Conservation (phyloP, 2,329 filamentous ascomycete genomes). For the Lithohypha guttulata region DNA sequence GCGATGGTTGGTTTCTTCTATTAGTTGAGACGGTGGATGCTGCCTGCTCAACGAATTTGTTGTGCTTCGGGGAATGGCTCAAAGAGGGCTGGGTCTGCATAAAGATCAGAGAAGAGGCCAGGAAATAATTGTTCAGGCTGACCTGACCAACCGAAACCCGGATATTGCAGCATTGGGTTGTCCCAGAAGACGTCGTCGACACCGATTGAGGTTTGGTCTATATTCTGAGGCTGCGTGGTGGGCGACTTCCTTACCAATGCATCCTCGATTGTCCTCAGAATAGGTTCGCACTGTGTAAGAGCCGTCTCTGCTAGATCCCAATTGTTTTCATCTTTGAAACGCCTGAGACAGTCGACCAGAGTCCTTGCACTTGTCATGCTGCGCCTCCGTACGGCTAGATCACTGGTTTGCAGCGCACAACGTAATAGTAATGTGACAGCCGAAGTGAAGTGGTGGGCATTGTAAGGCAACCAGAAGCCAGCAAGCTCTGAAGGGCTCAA, state of each 20-base stretch:
- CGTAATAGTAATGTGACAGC: constrained; percentile 21
- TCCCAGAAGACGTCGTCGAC: constrained; percentile 7
- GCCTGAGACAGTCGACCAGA: constrained; percentile 38
- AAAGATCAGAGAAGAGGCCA: constrained; percentile 1
- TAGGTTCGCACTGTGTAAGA: constrained; percentile 39
- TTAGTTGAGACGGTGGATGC: too few species aligned
- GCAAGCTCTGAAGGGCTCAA: constrained; percentile 15
- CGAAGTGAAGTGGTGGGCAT: constrained; percentile 21
- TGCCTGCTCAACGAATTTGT: neutral
- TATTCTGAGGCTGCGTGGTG: neutral
- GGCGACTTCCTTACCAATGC: constrained; percentile 9
- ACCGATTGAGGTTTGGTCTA: neutral
- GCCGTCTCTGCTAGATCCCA: constrained; percentile 48
- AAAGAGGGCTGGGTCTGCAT: constrained; percentile 3
- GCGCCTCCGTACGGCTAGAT: constrained; percentile 34
- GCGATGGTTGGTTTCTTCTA: neutral
- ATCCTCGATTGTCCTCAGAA: constrained; percentile 26
- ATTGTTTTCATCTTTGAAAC: constrained; percentile 39
- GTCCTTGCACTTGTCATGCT: constrained; percentile 39
- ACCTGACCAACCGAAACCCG: constrained; percentile 3
- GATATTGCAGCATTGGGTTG: constrained; percentile 8
- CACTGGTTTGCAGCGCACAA: constrained; percentile 27
- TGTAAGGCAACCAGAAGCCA: constrained; percentile 21
- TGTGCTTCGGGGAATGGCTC: constrained; percentile 1
- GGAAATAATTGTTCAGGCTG: constrained; percentile 8